Conservation (phyloP, 2,329 filamentous ascomycete genomes). For the Diplodia sapinea region DNA sequence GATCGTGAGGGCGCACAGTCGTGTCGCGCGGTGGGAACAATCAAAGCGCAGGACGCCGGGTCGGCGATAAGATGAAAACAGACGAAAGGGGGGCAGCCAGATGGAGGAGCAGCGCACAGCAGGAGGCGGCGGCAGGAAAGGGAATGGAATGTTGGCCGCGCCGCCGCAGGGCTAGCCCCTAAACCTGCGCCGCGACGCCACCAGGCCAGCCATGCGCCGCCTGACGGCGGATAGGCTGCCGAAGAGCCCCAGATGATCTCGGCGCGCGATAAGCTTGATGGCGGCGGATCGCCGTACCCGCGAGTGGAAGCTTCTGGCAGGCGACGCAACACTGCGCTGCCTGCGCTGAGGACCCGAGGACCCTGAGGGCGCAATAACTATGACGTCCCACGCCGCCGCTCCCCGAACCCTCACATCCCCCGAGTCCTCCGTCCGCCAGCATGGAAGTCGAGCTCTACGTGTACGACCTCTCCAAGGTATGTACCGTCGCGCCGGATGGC, state of each 20-base stretch:
- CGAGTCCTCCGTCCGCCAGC: not conserved
- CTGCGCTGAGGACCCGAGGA: not conserved
- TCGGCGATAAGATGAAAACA: slow-evolving; percentile 4
- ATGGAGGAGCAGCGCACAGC: not conserved
- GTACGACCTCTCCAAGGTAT: slow-evolving; percentile 57
- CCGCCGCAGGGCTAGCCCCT: slow-evolving; percentile 15
- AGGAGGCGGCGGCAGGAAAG: slow-evolving; percentile 6
- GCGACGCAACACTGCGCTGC: slow-evolving; percentile 20
- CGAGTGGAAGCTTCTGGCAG: slow-evolving; percentile 27
- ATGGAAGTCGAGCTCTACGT: slow-evolving; percentile 61
- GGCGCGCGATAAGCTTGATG: slow-evolving; percentile 21
- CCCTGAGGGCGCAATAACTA: not conserved
- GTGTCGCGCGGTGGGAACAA: not conserved
- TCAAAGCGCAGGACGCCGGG: slow-evolving; percentile 5
- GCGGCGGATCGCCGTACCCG: slow-evolving; percentile 3
- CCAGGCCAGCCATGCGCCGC: slow-evolving; percentile 10
- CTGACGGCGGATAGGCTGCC: slow-evolving; percentile 6
- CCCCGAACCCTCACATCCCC: not conserved
- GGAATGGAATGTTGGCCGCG: not conserved
- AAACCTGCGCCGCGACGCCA: not conserved
- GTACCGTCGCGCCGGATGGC: not conserved
- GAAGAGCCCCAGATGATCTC: slow-evolving; percentile 23
- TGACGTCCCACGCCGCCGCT: slow-evolving; percentile 6
- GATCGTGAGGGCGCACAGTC: slow-evolving; percentile 29
- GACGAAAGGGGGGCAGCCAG: slow-evolving; percentile 10